These are phyloP conservation scores for Rutidosis leptorrhynchoides DNA, from an alignment of 129 eudicot species.

Conservation along the genomic window DNA sequence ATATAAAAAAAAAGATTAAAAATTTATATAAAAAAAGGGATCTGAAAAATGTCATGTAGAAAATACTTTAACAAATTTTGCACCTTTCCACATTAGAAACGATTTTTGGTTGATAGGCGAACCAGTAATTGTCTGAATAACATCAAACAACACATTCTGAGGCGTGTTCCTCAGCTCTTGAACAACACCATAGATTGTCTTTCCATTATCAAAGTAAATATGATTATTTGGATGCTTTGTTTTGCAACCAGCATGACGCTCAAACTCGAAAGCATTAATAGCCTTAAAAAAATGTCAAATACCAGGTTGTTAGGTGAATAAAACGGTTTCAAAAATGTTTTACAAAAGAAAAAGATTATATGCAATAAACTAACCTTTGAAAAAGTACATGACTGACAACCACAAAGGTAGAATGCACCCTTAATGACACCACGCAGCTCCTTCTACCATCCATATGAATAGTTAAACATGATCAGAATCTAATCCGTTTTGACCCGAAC, in stretches of 20 bases:
- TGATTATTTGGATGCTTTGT: conserved; percentile 75
- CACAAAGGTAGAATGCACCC: conserved; percentile 62
- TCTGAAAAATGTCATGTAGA: conserved; percentile 7
- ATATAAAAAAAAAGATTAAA: neutral
- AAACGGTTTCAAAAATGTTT: conserved; percentile 4
- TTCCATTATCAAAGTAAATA: conserved; percentile 66
- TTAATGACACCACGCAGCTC: conserved; percentile 55
- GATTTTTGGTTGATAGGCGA: conserved; percentile 61
- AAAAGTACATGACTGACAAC: conserved; percentile 52
- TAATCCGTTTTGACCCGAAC: no score
- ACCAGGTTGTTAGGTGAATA: conserved; percentile 21
- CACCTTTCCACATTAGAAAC: conserved; percentile 72
- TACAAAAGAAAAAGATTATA: neutral
- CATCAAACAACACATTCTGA: conserved; percentile 56
- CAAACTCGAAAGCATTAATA: conserved; percentile 65
- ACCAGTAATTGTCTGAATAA: conserved; percentile 61
- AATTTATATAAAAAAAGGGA: neutral
- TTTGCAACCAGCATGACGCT: conserved; percentile 70
- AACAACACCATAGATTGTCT: conserved; percentile 60
- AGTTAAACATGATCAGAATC: conserved; percentile 29
- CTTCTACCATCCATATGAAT: conserved; percentile 44
- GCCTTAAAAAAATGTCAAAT: conserved; percentile 36
- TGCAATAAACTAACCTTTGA: conserved; percentile 42
- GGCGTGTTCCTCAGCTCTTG: conserved; percentile 68
- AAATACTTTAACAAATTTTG: neutral